phyloP scores from a whole-genome alignment of 768 basidiomycete species.

The Boletus huronensis region DNA sequence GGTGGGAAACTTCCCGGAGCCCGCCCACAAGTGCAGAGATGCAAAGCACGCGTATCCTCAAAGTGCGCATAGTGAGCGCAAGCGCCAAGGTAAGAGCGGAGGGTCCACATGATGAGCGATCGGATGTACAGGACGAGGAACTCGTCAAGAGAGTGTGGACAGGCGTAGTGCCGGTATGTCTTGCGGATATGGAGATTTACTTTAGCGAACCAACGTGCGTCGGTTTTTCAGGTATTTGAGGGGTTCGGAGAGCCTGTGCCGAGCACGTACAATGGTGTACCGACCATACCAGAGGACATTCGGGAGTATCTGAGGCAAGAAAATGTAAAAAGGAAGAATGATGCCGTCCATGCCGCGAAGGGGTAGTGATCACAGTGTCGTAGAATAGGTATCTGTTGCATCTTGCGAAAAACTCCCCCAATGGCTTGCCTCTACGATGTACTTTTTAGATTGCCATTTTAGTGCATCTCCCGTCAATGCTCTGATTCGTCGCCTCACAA shows the following conservation, averaged over 20 bases:
- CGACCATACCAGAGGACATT: conserved; percentile 16
- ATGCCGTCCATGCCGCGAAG: conserved; percentile 19
- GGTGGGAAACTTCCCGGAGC: conserved; percentile 21
- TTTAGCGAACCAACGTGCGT: neutral
- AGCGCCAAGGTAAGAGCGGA: conserved; percentile 25
- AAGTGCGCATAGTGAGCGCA: conserved; percentile 19
- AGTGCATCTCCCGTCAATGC: neutral
- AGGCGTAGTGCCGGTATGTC: conserved; percentile 23
- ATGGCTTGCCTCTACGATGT: neutral
- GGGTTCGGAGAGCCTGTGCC: conserved; percentile 26
- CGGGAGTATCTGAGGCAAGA: conserved; percentile 21
- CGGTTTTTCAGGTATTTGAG: conserved; percentile 17
- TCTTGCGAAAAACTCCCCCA: neutral
- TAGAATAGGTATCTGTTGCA: neutral
- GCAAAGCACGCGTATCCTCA: conserved; percentile 24
- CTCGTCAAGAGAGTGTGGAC: conserved; percentile 21
- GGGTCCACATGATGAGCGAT: conserved; percentile 21
- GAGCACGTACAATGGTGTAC: conserved; percentile 17
- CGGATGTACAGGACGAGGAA: conserved; percentile 14
- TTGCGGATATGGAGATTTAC: neutral
- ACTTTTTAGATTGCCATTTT: neutral
- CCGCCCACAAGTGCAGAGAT: conserved; percentile 22
- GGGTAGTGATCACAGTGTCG: conserved; percentile 35
- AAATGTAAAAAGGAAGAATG: conserved; percentile 24
- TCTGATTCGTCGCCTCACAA: neutral